Evolutionary conservation across 306 rosid species (phyloP), one percentile per base, ranked within the genome.

Genomic region (Gynostemma pentaphyllum): DNA sequence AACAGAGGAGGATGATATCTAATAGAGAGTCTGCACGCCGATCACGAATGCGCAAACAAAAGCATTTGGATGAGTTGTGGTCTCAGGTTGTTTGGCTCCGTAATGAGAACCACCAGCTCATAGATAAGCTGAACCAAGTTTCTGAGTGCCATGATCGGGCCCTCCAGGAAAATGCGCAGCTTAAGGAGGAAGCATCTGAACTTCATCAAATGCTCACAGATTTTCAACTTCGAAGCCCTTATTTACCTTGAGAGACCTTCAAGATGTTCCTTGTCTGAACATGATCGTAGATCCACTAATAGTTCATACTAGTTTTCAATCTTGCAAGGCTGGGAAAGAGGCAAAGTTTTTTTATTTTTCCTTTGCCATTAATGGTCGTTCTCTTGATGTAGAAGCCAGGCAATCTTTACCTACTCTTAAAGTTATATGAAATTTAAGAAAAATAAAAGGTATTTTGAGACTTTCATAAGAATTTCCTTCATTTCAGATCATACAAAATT

Each of bases 1-100:
- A 85, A 36, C 94, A 86, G 28, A 69, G 99, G 32, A 71, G 99
- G 75, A 92, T 86, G 97, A 84, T 92, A 78, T 92, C 99, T 0
- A 92, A 92, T 69, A 62, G 99, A n/a, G 99, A 92, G 30, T 92
- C 99, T 0, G 99, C 99, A 0, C 87, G 99, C 2, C 52, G 99
- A 7, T 92, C 99, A 0, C 83, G 99, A 2, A 87, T 87, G 89
- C 81, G 99, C 49, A 92, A 88, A 82, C 96, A 92, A 72, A 86
- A 70, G 54, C 97, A 92, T 75, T 84, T 92, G 24, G 97, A 92
- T 67, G 99, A 92, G 69, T 86, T 92, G 3, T 92, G 99, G 95
- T 88, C 95, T 5, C 99, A 92, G 66, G 95, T 88, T 18, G 75
- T 86, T 45, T 92, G 99, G 99, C 83, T 88, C 2, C 69, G 95